Percentiles rank a stretch among this genome's conserved stretches.
phyloP scores from a whole-genome alignment of 2,329 filamentous ascomycete species.

The Exophiala lecanii-corni region DNA sequence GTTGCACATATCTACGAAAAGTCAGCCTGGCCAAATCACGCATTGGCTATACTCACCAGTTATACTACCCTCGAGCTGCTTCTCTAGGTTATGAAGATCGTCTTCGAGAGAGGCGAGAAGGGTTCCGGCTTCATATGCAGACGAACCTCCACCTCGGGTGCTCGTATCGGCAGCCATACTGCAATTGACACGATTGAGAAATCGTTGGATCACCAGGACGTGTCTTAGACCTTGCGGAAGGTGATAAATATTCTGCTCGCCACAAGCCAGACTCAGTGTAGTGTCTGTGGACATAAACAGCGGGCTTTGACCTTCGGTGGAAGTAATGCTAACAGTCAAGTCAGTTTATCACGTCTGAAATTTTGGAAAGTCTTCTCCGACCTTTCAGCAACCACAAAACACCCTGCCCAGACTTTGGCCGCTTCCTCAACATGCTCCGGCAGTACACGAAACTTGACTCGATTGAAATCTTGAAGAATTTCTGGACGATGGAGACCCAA shows the following conservation, averaged over 20 bases:
- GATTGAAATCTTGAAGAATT: slow-evolving; percentile 23
- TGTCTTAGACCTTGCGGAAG: slow-evolving; percentile 1
- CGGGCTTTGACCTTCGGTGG: slow-evolving; percentile 4
- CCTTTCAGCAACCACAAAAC: slow-evolving; percentile 16
- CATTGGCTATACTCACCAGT: neutral
- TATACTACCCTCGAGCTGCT: neutral
- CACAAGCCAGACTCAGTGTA: slow-evolving; percentile 3
- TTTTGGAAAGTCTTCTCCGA: slow-evolving; percentile 14
- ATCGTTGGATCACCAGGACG: slow-evolving; percentile 5
- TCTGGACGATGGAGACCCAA: slow-evolving; percentile 25
- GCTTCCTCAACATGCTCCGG: slow-evolving; percentile 15
- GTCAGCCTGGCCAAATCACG: too few species aligned
- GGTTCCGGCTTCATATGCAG: slow-evolving; percentile 4
- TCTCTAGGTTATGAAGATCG: slow-evolving; percentile 2
- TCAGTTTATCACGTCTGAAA: neutral
- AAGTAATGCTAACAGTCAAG: slow-evolving; percentile 2
- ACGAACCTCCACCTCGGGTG: neutral
- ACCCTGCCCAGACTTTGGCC: slow-evolving; percentile 21
- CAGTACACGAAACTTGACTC: slow-evolving; percentile 17
- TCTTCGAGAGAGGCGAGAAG: slow-evolving; percentile 5
- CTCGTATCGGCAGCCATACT: slow-evolving; percentile 1
- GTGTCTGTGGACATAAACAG: slow-evolving; percentile 5
- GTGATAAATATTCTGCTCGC: slow-evolving; percentile 4
- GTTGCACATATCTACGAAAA: slow-evolving; percentile 1
- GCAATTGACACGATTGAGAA: slow-evolving; percentile 4